Conservation (phyloP, 2,329 filamentous ascomycete species). For the Sclerotinia borealis region DNA sequence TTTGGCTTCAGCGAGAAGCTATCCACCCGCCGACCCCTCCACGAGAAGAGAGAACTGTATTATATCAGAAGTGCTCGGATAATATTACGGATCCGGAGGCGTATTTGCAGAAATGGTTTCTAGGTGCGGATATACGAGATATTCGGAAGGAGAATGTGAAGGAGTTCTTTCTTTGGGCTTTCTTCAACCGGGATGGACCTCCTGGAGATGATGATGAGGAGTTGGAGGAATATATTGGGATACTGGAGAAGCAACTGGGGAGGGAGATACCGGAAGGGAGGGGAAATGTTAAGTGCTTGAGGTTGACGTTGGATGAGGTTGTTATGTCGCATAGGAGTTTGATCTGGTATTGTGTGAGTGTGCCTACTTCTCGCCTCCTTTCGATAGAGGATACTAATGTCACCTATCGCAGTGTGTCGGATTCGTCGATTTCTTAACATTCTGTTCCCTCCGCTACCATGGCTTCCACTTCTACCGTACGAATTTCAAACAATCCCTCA, state of each 20-base stretch:
- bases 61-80: conserved; percentile 46
- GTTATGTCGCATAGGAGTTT: conserved; percentile 51
- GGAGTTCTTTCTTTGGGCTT: conserved; percentile 56
- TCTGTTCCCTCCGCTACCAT: conserved; percentile 35
- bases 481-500: conserved; percentile 37
- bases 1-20: conserved; percentile 46
- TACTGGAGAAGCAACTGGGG: conserved; percentile 46
- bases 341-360: conserved; percentile 49
- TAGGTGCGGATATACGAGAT: conserved; percentile 44
- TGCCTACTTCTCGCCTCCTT: neutral
- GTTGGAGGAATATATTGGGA: conserved; percentile 48
- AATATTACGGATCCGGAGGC: conserved; percentile 46
- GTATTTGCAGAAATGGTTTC: conserved; percentile 54
- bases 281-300: conserved; percentile 46
- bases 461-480: conserved; percentile 45
- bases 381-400: neutral
- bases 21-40: conserved; percentile 41
- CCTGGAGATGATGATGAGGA: conserved; percentile 44
- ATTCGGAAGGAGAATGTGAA: conserved; percentile 54
- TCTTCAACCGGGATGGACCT: conserved; percentile 43
- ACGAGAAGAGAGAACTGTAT: conserved; percentile 40
- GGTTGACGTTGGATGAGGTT: conserved; percentile 53
- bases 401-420: conserved; percentile 26
- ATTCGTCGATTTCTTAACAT: conserved; percentile 34
- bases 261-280: conserved; percentile 44